Evolutionary conservation across 805 yeast genomes (phyloP).

Genomic region (Candida ovalis): DNA sequence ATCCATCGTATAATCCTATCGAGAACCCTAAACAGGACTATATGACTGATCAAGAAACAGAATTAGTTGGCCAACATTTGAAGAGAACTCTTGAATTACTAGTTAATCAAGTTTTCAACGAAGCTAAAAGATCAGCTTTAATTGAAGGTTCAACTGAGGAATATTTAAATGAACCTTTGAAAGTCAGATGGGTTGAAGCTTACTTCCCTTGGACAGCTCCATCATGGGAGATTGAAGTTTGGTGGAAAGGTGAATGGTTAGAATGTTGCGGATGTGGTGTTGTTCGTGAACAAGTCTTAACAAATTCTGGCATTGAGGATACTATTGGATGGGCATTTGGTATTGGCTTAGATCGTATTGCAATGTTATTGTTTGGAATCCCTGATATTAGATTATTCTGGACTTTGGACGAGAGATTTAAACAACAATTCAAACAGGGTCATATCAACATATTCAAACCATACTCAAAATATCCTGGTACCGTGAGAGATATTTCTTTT

Average conservation of each 20-base stretch:
- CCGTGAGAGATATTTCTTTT: slow-evolving; percentile 83
- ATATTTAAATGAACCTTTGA: slow-evolving; percentile 68
- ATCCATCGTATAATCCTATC: slow-evolving; percentile 46
- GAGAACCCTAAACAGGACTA: slow-evolving; percentile 77
- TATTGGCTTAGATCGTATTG: slow-evolving; percentile 88
- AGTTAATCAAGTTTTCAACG: slow-evolving; percentile 77
- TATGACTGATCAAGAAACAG: slow-evolving; percentile 68
- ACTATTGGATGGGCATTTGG: slow-evolving; percentile 98
- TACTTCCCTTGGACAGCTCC: slow-evolving; percentile 99
- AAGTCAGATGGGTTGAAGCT: slow-evolving; percentile 91
- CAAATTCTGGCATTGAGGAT: slow-evolving; percentile 64
- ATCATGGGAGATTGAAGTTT: slow-evolving; percentile 96
- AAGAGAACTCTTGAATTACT: slow-evolving; percentile 82
- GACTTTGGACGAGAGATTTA: slow-evolving; percentile 78
- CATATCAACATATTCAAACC: slow-evolving; percentile 73
- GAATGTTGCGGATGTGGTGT: slow-evolving; percentile 97
- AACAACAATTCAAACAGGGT: slow-evolving; percentile 63
- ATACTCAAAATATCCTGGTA: slow-evolving; percentile 87
- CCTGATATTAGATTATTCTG: slow-evolving; percentile 95
- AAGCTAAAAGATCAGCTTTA: slow-evolving; percentile 60
- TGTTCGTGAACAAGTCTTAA: slow-evolving; percentile 72
- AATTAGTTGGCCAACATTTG: slow-evolving; percentile 68
- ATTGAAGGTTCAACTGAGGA: slow-evolving; percentile 52
- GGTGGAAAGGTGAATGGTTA: slow-evolving; percentile 98
- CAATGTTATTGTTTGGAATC: slow-evolving; percentile 91